A percentile compares a stretch with the other conserved stretches of the same genome.
Conservation (phyloP, 805 yeast genomes). For the Spathaspora arborariae region DNA sequence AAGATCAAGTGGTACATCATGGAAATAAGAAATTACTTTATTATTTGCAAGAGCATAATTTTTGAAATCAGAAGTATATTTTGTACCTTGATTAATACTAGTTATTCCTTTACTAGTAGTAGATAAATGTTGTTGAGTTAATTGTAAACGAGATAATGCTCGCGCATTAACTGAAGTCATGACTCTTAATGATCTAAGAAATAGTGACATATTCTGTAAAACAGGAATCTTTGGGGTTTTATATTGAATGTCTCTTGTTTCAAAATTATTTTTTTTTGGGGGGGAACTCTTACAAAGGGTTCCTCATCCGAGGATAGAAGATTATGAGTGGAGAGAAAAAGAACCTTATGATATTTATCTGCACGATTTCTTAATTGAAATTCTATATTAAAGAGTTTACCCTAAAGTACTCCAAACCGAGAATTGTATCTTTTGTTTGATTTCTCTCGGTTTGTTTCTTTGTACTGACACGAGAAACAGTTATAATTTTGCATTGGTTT, state of each 20-base stretch:
- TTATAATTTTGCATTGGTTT: no score
- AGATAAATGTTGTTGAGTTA: conserved; percentile 13
- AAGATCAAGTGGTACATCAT: conserved; percentile 61
- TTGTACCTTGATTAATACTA: conserved; percentile 25
- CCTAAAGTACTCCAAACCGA: no score
- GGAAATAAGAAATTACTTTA: conserved; percentile 60
- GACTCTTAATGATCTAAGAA: neutral
- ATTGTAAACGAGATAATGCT: conserved; percentile 3
- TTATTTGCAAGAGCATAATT: conserved; percentile 44
- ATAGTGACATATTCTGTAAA: neutral
- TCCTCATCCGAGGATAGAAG: neutral
- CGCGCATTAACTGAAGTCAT: neutral
- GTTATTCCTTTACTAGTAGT: conserved; percentile 2
- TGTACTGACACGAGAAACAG: no score
- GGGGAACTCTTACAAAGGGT: no score
- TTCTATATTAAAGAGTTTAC: neutral
- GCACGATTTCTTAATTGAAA: neutral
- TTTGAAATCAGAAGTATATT: conserved; percentile 34
- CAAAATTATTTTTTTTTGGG: neutral
- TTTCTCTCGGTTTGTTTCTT: no score
- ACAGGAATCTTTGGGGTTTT: neutral
- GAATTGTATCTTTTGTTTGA: no score
- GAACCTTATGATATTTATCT: neutral
- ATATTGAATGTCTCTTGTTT: neutral
- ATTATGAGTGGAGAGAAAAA: neutral